Conservation (phyloP, 2,329 filamentous ascomycete genomes). For the Diaporthe sp. region DNA sequence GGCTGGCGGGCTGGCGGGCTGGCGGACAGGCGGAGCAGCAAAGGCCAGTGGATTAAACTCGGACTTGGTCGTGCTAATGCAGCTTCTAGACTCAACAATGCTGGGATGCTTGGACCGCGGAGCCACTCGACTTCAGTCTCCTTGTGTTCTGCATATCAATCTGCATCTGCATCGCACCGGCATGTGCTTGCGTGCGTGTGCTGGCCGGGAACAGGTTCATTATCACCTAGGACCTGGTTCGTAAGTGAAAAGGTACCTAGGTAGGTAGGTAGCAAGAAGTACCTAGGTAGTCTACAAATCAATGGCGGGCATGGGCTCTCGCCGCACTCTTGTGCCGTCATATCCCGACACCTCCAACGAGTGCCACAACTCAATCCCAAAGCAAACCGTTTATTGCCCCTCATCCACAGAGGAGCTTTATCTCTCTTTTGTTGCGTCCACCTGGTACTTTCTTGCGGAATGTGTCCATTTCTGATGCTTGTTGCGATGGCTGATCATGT, state of each 20-base stretch:
- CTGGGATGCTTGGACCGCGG: not conserved
- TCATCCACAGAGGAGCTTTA: not conserved
- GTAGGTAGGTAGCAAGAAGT: no score
- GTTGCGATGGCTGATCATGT: not conserved
- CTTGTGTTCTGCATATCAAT: not conserved
- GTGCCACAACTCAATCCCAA: not conserved
- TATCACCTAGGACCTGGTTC: not conserved
- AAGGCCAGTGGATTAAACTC: slow-evolving; percentile 2
- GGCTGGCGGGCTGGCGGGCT: not conserved
- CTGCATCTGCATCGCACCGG: not conserved
- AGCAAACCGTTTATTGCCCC: not conserved
- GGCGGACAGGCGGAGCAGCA: slow-evolving; percentile 12
- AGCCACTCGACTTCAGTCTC: not conserved
- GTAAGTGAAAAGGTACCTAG: not conserved
- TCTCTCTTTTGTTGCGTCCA: not conserved
- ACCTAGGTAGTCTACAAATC: not conserved
- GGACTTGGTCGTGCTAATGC: slow-evolving; percentile 9
- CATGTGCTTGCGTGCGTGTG: not conserved
- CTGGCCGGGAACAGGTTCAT: not conserved
- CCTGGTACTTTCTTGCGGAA: not conserved
- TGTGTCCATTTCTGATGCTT: not conserved
- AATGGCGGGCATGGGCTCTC: not conserved
- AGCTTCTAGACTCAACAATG: slow-evolving; percentile 20
- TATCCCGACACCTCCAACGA: not conserved
- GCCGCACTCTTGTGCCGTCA: slow-evolving; percentile 2